These are phyloP conservation scores for Henckelia pumila DNA, from an alignment of 257 asterid species.

Conservation along the genomic window DNA sequence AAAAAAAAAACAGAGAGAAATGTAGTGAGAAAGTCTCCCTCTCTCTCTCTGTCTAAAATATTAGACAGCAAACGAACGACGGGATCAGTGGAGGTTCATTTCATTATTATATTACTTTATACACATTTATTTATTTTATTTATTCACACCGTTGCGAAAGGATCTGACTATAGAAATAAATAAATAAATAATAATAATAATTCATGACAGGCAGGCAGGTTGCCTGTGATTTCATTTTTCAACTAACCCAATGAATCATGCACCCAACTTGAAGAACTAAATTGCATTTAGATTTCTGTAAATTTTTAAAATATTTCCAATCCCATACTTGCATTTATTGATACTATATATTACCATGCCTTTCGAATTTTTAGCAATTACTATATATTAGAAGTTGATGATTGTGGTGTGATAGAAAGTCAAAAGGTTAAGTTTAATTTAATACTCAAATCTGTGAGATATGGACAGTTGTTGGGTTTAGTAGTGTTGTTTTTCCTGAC, in stretches of 20 bases:
- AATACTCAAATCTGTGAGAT: background rate
- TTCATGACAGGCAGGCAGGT: background rate
- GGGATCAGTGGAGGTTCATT: background rate
- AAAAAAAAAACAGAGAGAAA: background rate
- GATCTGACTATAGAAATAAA: too few relatives aligned
- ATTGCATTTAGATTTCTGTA: background rate
- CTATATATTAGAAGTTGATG: too few relatives aligned
- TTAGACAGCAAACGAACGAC: background rate
- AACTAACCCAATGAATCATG: background rate
- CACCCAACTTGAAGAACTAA: background rate
- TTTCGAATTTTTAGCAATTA: too few relatives aligned
- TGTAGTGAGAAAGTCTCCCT: too few relatives aligned
- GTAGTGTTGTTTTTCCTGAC: background rate
- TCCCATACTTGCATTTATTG: background rate
- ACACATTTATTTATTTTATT: too few relatives aligned
- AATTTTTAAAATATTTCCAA: too few relatives aligned
- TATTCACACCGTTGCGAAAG: too few relatives aligned
- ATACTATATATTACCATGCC: too few relatives aligned
- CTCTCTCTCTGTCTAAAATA: background rate
- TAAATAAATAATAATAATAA: too few relatives aligned
- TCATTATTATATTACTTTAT: too few relatives aligned
- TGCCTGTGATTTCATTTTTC: background rate
- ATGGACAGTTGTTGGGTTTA: background rate
- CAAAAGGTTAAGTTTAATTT: background rate
- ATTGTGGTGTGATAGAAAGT: too few relatives aligned